Conservation (phyloP, 176 grass and related monocot genomes). For the Ensete ventricosum region DNA sequence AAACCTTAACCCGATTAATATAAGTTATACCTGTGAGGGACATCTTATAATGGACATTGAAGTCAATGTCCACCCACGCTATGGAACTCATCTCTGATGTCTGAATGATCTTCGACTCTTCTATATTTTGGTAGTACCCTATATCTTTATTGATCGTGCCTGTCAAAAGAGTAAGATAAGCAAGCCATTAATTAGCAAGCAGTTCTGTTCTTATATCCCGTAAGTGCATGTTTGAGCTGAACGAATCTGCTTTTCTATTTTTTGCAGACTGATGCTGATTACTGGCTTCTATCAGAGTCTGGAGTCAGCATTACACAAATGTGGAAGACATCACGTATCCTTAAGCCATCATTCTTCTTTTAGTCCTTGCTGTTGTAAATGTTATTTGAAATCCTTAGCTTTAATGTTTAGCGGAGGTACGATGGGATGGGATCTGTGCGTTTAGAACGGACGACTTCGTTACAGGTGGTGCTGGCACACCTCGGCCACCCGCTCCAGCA, state of each 20-base stretch:
- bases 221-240: no score
- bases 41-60: no score
- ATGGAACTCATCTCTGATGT: no score
- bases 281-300: conserved; percentile 59
- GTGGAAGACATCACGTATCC: conserved; percentile 70
- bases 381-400: conserved; percentile 17
- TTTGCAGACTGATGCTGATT: conserved; percentile 60
- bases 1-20: no score
- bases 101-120: no score
- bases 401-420: conserved; percentile 27
- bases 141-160: no score
- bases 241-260: not conserved
- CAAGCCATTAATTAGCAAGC: no score
- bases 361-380: not conserved
- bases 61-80: no score
- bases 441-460: conserved; percentile 43
- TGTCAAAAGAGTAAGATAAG: no score
- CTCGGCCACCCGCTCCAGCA: conserved; percentile 26
- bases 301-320: conserved; percentile 65
- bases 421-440: conserved; percentile 38
- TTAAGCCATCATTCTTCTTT: not conserved
- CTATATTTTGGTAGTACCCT: no score
- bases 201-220: no score
- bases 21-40: no score
- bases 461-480: conserved; percentile 27